phyloP scores from a whole-genome alignment of 306 rosid species.

The Carpinus fangiana region DNA sequence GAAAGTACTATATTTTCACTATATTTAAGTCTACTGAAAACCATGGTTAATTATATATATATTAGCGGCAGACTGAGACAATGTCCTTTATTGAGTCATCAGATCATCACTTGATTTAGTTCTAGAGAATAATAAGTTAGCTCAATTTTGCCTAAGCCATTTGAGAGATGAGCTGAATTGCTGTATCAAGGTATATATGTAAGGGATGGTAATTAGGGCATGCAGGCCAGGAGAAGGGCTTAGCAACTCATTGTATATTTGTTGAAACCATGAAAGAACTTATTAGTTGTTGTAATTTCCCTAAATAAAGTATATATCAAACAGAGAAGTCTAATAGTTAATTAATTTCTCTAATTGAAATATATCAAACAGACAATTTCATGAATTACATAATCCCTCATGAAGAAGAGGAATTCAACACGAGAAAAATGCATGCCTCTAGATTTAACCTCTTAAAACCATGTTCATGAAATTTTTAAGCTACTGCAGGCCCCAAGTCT shows the following conservation, averaged over 20 bases:
- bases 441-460: background rate
- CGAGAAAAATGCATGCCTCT: background rate
- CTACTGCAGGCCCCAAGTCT: background rate
- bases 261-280: background rate
- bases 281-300: background rate
- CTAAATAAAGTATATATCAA: background rate
- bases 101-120: background rate
- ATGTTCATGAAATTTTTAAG: background rate
- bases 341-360: background rate
- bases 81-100: background rate
- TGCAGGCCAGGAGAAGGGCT: too few species aligned
- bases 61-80: background rate
- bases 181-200: too few species aligned
- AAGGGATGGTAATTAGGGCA: too few species aligned
- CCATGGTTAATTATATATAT: background rate
- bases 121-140: too few species aligned
- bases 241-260: too few species aligned
- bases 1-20: conserved; percentile 11
- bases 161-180: too few species aligned
- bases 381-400: background rate
- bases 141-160: too few species aligned
- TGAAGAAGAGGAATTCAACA: background rate
- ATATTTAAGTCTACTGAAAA: conserved; percentile 24
- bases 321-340: background rate
- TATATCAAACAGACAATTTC: background rate